These are phyloP conservation scores for Clonostachys chloroleuca DNA, from an alignment of 2,329 filamentous ascomycete species.

Conservation along the genomic window DNA sequence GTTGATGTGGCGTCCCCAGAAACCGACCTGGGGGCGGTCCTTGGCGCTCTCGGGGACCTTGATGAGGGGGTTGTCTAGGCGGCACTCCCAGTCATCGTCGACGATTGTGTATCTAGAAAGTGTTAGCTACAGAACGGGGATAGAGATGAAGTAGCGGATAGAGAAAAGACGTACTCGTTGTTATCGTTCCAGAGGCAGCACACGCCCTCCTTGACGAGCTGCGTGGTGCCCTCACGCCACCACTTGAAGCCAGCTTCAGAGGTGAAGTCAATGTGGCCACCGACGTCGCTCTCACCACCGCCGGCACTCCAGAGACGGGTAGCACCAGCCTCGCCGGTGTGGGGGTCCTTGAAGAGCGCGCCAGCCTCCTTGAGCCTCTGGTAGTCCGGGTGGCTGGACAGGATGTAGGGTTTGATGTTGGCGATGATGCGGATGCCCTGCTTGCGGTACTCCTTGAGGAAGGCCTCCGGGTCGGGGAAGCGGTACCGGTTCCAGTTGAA, in stretches of 20 bases:
- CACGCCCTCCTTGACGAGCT: constrained; percentile 58
- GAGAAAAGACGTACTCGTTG: constrained; percentile 43
- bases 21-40: constrained; percentile 47
- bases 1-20: constrained; percentile 67
- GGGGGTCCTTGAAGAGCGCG: constrained; percentile 60
- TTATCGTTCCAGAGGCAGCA: constrained; percentile 79
- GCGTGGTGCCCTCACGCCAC: constrained; percentile 67
- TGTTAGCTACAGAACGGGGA: too few relatives aligned
- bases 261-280: constrained; percentile 71
- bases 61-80: constrained; percentile 38
- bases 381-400: constrained; percentile 64
- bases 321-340: constrained; percentile 44
- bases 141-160: too few relatives aligned
- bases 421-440: constrained; percentile 64
- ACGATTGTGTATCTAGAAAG: constrained; percentile 50
- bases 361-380: constrained; percentile 50
- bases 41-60: constrained; percentile 23
- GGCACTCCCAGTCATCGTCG: constrained; percentile 61
- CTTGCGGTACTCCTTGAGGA: constrained; percentile 56
- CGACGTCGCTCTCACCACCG: constrained; percentile 64
- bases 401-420: constrained; percentile 70
- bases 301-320: constrained; percentile 69
- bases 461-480: constrained; percentile 64
- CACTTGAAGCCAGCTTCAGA: constrained; percentile 62
- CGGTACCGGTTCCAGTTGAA: constrained; percentile 65